Percentiles rank a stretch among this genome's conserved stretches.
Evolutionary conservation across 352 stramenopile species (phyloP).

Genomic region (Phytophthora pini): DNA sequence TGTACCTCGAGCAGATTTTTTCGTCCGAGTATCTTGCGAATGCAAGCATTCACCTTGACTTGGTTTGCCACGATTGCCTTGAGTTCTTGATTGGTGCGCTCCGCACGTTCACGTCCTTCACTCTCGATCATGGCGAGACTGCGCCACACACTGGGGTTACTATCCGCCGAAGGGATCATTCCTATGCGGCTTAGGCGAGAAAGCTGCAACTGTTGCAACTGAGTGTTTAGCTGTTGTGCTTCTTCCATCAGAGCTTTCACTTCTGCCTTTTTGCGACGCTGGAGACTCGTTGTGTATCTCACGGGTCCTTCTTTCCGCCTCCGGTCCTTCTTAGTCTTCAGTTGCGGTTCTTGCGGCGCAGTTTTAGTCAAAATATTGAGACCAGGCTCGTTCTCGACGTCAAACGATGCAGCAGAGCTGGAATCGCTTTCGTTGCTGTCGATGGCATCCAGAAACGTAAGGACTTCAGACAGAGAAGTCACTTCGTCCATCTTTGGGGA

Average conservation of each 20-base stretch:
- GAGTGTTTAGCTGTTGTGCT: conserved; percentile 10
- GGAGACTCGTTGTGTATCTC: conserved; percentile 27
- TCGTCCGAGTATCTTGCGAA: conserved; percentile 23
- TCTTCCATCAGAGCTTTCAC: conserved; percentile 18
- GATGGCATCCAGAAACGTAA: conserved; percentile 18
- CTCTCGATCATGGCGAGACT: conserved; percentile 25
- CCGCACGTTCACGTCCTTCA: conserved; percentile 27
- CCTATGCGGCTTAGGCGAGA: conserved; percentile 15
- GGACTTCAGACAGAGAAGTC: conserved; percentile 7
- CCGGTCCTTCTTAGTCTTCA: conserved; percentile 22
- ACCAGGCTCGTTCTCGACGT: neutral
- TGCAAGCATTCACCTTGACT: conserved; percentile 13
- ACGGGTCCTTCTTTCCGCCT: conserved; percentile 29
- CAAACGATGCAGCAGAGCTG: conserved; percentile 10
- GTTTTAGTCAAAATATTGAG: neutral
- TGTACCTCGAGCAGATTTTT: conserved; percentile 17
- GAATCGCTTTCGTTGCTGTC: conserved; percentile 24
- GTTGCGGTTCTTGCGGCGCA: neutral
- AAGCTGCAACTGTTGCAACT: conserved; percentile 18
- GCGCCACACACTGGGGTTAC: conserved; percentile 5
- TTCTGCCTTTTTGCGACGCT: conserved; percentile 34
- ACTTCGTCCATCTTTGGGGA: conserved; percentile 9
- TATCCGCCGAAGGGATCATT: neutral
- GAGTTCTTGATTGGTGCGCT: conserved; percentile 29
- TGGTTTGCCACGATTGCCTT: conserved; percentile 34